These are phyloP conservation scores for Solanum lignicaule DNA, from an alignment of 257 asterid genomes.

Conservation along the genomic window DNA sequence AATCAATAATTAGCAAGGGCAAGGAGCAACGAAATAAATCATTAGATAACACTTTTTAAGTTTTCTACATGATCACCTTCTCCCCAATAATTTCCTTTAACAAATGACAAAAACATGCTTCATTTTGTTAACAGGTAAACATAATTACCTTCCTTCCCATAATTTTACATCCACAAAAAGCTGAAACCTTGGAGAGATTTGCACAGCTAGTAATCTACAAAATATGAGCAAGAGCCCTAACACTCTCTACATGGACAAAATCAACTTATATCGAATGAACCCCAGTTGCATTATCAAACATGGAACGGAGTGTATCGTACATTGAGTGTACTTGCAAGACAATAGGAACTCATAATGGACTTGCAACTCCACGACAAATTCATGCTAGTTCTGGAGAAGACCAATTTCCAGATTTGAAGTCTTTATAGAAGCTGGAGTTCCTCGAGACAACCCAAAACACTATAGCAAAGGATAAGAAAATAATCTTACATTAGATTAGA, in stretches of 20 bases:
- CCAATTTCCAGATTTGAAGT: conserved; percentile 80
- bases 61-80: not conserved
- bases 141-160: not conserved
- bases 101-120: not conserved
- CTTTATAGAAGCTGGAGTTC: conserved; percentile 55
- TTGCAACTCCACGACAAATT: not conserved
- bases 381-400: conserved; percentile 35
- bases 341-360: not conserved
- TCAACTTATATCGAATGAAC: not conserved
- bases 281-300: not conserved
- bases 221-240: not conserved
- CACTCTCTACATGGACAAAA: not conserved
- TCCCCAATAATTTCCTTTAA: not conserved
- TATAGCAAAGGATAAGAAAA: conserved; percentile 25
- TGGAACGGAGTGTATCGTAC: not conserved
- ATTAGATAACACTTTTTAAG: not conserved
- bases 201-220: not conserved
- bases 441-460: conserved; percentile 63
- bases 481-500: not conserved
- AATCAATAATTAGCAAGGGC: not conserved
- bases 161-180: not conserved
- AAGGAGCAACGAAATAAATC: not conserved
- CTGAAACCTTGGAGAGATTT: not conserved
- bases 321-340: not conserved
- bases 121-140: not conserved